Evolutionary conservation across 805 yeast species (phyloP), one percentile per base, ranked within the genome.

Genomic region (Yamadazyma philogaea): DNA sequence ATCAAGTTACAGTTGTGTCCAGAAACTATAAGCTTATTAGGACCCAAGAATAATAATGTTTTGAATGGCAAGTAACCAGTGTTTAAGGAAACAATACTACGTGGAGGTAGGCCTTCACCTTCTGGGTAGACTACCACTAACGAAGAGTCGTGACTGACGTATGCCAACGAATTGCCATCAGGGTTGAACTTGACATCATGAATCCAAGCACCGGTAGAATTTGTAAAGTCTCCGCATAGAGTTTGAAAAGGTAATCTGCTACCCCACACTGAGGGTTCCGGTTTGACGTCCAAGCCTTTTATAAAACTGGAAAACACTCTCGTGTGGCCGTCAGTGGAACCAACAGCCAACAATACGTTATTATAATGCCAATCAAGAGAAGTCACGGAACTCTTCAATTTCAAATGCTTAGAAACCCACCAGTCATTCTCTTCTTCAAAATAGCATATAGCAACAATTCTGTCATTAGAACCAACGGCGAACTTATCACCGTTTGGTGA

Each of bases 361-460:
- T 93, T 93, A 44, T 88, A 90, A 62, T 93, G 97, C 99, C 99
- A 90, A 50, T 82, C 82, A 43, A 91, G 73, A 35, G 85, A 74
- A 51, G 90, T 74, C 52, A 90, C 77, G 24, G 97, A 88, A 8
- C 96, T 84, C 61, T 84, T 82, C 55, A 93, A 73, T 72, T 90
- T 90, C 66, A 93, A 84, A 68, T 91, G 99, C 66, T 91, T 91
- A 11, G 98, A 87, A 39, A 93, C 90, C 99, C 99, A 93, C 99
- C 99, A 93, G 62, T 93, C 96, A 63, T 91, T 93, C 56, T 89
- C 96, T 48, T 75, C 85, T 67, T 93, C 99, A 61, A 85, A 93
- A 68, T 90, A 93, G 70, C 99, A 93, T 38, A 93, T 86, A 7
- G 98, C 96, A 64, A 93, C 83, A 49, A 86, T 84, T 46, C 98